These are phyloP conservation scores for Sporothrix pallida DNA, from an alignment of 2,329 filamentous ascomycete genomes.

Conservation along the genomic window DNA sequence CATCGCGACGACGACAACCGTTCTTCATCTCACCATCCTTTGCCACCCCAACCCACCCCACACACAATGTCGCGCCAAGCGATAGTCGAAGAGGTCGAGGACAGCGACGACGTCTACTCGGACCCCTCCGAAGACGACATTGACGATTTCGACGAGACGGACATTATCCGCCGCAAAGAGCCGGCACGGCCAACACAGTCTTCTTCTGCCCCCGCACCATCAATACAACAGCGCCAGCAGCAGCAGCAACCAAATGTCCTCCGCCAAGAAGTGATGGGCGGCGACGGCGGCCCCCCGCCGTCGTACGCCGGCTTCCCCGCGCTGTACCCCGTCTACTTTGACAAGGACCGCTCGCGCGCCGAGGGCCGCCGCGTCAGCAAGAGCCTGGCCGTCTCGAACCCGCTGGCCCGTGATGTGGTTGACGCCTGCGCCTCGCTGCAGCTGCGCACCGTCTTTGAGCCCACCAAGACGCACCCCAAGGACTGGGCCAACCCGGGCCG, in stretches of 20 bases:
- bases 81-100: slow-evolving; percentile 89
- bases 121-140: slow-evolving; percentile 91
- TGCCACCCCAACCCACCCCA: background rate
- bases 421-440: slow-evolving; percentile 79
- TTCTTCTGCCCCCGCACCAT: slow-evolving; percentile 38
- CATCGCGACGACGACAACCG: background rate
- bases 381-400: slow-evolving; percentile 77
- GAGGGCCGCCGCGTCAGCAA: slow-evolving; percentile 80
- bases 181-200: slow-evolving; percentile 19
- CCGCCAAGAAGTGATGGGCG: slow-evolving; percentile 12
- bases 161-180: slow-evolving; percentile 57
- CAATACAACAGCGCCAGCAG: slow-evolving; percentile 33
- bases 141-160: slow-evolving; percentile 63
- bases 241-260: background rate
- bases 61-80: slow-evolving; percentile 74
- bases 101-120: slow-evolving; percentile 73
- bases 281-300: slow-evolving; percentile 49
- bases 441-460: slow-evolving; percentile 80
- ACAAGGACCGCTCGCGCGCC: slow-evolving; percentile 72
- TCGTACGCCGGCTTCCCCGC: slow-evolving; percentile 80
- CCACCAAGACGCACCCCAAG: slow-evolving; percentile 89
- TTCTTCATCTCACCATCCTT: background rate
- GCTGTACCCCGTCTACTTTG: slow-evolving; percentile 96
- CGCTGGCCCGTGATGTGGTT: slow-evolving; percentile 86
- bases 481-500: slow-evolving; percentile 97